Conservation (phyloP, 257 asterid genomes). For the Verbena officinalis region DNA sequence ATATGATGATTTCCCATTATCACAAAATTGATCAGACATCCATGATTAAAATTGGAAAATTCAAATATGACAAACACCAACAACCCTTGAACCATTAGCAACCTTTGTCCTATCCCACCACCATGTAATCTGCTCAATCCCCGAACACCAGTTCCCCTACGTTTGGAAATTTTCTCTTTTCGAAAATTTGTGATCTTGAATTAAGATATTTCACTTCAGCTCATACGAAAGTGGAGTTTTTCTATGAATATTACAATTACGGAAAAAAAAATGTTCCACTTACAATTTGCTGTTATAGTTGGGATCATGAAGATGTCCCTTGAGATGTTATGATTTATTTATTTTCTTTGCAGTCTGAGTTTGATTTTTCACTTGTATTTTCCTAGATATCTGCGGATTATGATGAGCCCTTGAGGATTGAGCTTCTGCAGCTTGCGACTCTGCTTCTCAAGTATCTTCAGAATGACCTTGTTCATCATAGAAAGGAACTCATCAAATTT, state of each 20-base stretch:
- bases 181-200: background rate
- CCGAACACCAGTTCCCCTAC: conserved; percentile 6
- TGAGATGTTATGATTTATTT: background rate
- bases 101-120: conserved; percentile 14
- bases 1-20: conserved; percentile 13
- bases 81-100: background rate
- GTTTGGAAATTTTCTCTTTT: no score
- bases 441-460: conserved; percentile 97
- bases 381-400: conserved; percentile 84
- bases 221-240: background rate
- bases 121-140: background rate
- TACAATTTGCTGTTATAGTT: conserved; percentile 8
- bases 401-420: conserved; percentile 98
- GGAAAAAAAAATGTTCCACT: background rate
- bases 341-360: conserved; percentile 17
- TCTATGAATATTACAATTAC: background rate
- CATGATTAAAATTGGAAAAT: background rate
- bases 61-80: background rate
- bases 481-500: conserved; percentile 95
- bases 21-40: background rate
- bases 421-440: conserved; percentile 99
- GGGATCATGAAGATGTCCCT: conserved; percentile 1
- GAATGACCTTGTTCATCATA: conserved; percentile 93
- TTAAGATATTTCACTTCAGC: conserved; percentile 2
- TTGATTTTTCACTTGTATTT: conserved; percentile 19